Conservation (phyloP, 768 basidiomycete species). For the Lactifluus subvellereus region DNA sequence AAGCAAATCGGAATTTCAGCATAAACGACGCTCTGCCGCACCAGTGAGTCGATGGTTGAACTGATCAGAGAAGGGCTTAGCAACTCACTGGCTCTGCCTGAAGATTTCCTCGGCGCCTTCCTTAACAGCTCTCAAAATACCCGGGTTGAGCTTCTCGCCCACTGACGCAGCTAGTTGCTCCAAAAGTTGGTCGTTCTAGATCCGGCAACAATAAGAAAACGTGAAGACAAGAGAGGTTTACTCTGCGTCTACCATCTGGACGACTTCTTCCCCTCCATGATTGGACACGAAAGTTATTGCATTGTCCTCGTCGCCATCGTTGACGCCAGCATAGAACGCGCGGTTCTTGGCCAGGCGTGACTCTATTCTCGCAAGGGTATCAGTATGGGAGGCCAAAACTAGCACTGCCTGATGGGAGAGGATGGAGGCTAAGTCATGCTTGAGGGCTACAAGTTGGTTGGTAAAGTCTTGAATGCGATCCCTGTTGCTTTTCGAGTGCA, state of each 20-base stretch:
- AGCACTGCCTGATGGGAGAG: slow-evolving; percentile 15
- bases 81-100: slow-evolving; percentile 16
- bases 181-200: slow-evolving; percentile 9
- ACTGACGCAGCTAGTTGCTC: slow-evolving; percentile 8
- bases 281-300: slow-evolving; percentile 8
- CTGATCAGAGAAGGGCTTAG: neutral
- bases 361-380: slow-evolving; percentile 11
- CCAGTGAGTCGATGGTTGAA: neutral
- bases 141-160: slow-evolving; percentile 9
- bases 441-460: neutral
- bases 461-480: slow-evolving; percentile 2
- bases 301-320: neutral
- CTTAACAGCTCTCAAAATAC: slow-evolving; percentile 4
- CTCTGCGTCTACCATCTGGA: slow-evolving; percentile 2
- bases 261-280: slow-evolving; percentile 14
- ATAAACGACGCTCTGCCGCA: slow-evolving; percentile 14
- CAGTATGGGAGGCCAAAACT: slow-evolving; percentile 2
- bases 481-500: slow-evolving; percentile 6
- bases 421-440: slow-evolving; percentile 4
- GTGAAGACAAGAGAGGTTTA: neutral
- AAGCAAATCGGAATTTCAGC: slow-evolving; percentile 16
- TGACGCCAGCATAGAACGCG: neutral
- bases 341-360: neutral
- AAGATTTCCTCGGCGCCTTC: slow-evolving; percentile 1
- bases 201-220: neutral